Conservation (phyloP, 2,329 filamentous ascomycete species). For the Monilinia vaccinii-corymbosi region DNA sequence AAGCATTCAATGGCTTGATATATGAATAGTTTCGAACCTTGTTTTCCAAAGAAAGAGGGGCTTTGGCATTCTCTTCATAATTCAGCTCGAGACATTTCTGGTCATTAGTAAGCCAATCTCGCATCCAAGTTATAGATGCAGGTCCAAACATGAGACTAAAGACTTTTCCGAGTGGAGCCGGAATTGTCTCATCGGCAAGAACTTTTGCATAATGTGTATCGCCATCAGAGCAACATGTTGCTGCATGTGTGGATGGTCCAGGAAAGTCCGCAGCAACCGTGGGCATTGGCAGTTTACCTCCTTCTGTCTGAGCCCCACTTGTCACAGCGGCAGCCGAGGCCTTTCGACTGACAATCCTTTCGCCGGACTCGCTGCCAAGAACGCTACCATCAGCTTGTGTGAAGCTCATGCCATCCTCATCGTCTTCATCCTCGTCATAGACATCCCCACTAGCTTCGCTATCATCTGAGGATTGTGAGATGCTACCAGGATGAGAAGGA, state of each 20-base stretch:
- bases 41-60: conserved; percentile 65
- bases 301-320: conserved; percentile 40
- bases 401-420: conserved; percentile 53
- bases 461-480: conserved; percentile 41
- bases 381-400: conserved; percentile 38
- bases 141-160: conserved; percentile 84
- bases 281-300: conserved; percentile 39
- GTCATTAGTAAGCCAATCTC: conserved; percentile 75
- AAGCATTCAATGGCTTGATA: conserved; percentile 77
- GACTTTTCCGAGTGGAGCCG: conserved; percentile 83
- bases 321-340: conserved; percentile 48
- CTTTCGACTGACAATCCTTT: conserved; percentile 61
- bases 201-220: conserved; percentile 75
- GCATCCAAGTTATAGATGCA: conserved; percentile 70
- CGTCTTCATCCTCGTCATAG: conserved; percentile 72
- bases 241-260: conserved; percentile 69
- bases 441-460: conserved; percentile 62
- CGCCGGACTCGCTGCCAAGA: conserved; percentile 44
- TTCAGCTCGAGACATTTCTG: conserved; percentile 86
- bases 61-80: conserved; percentile 53
- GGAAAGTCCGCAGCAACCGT: conserved; percentile 59
- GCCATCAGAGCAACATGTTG: conserved; percentile 77
- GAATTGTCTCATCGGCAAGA: conserved; percentile 76
- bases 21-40: conserved; percentile 71
- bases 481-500: conserved; percentile 35